A percentile compares a stretch with the other conserved stretches of the same genome.
Conservation (phyloP, 768 basidiomycete species). For the Chlorophyllum brunneum region DNA sequence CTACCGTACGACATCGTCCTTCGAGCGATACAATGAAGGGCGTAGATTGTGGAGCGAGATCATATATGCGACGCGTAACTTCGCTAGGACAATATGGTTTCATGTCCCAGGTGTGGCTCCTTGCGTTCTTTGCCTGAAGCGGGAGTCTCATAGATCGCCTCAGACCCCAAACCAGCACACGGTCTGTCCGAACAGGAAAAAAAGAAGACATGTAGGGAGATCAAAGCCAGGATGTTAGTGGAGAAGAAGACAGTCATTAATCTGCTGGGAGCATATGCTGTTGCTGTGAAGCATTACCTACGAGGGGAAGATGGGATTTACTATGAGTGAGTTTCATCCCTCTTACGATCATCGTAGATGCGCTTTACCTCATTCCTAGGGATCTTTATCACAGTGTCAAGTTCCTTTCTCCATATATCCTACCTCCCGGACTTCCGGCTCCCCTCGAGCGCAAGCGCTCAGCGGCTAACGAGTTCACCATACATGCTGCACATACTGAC, state of each 20-base stretch:
- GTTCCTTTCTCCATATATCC: slow-evolving; percentile 62
- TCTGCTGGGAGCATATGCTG: slow-evolving; percentile 59
- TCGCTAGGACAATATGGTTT: slow-evolving; percentile 65
- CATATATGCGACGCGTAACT: slow-evolving; percentile 49
- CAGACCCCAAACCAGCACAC: slow-evolving; percentile 21
- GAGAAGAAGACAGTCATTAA: slow-evolving; percentile 72
- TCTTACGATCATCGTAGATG: background rate
- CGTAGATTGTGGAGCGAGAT: slow-evolving; percentile 67
- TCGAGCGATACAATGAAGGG: slow-evolving; percentile 77
- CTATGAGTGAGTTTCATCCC: slow-evolving; percentile 29
- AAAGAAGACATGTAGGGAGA: slow-evolving; percentile 22
- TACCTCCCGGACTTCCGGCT: slow-evolving; percentile 47
- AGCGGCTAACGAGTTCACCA: background rate
- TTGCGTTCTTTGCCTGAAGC: background rate
- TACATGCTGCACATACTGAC: background rate
- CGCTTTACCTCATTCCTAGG: slow-evolving; percentile 19
- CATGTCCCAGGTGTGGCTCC: slow-evolving; percentile 50
- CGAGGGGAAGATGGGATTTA: slow-evolving; percentile 54
- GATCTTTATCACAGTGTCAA: slow-evolving; percentile 70
- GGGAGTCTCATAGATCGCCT: background rate
- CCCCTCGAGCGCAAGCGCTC: slow-evolving; percentile 14
- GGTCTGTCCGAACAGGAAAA: slow-evolving; percentile 1
- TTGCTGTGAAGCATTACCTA: slow-evolving; percentile 68
- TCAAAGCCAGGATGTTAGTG: slow-evolving; percentile 45
- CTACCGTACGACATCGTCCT: slow-evolving; percentile 67